Conservation (phyloP, 2,329 filamentous ascomycete species). For the Exophiala alcalophila region DNA sequence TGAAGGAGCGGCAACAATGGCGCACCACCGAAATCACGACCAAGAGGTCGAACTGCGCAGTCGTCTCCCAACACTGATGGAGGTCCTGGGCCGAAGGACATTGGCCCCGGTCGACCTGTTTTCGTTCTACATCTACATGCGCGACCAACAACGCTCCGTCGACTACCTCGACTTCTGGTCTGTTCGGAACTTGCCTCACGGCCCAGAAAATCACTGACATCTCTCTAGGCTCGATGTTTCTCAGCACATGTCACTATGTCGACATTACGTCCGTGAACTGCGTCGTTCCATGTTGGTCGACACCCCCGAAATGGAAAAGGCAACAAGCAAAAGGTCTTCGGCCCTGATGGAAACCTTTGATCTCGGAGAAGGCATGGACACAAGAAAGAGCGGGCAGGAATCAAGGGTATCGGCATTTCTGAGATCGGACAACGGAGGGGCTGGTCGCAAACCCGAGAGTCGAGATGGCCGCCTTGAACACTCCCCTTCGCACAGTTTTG, state of each 20-base stretch:
- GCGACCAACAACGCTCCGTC: conserved; percentile 94
- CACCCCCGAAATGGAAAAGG: conserved; percentile 84
- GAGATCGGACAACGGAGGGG: conserved; percentile 47
- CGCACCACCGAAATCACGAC: conserved; percentile 18
- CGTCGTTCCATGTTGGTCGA: conserved; percentile 83
- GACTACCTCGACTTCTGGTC: conserved; percentile 99
- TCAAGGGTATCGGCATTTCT: conserved; percentile 89
- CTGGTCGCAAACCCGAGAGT: conserved; percentile 38
- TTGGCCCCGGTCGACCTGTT: conserved; percentile 93
- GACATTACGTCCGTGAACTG: conserved; percentile 94
- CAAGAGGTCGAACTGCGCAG: conserved; percentile 60
- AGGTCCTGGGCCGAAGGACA: conserved; percentile 92
- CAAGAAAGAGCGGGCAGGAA: conserved; percentile 70
- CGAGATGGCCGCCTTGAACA: conserved; percentile 20
- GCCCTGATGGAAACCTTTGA: conserved; percentile 68
- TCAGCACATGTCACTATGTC: conserved; percentile 94
- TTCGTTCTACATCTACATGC: conserved; percentile 99
- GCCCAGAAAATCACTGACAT: neutral
- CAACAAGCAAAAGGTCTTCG: conserved; percentile 79
- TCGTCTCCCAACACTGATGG: conserved; percentile 88
- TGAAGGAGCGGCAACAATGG: conserved; percentile 11
- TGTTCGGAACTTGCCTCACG: conserved; percentile 32
- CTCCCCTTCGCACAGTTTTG: conserved; percentile 39
- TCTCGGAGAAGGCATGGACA: conserved; percentile 55
- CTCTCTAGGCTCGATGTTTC: conserved; percentile 87